Conservation (phyloP, 305 asterid species). For the Fraxinus albicans region DNA sequence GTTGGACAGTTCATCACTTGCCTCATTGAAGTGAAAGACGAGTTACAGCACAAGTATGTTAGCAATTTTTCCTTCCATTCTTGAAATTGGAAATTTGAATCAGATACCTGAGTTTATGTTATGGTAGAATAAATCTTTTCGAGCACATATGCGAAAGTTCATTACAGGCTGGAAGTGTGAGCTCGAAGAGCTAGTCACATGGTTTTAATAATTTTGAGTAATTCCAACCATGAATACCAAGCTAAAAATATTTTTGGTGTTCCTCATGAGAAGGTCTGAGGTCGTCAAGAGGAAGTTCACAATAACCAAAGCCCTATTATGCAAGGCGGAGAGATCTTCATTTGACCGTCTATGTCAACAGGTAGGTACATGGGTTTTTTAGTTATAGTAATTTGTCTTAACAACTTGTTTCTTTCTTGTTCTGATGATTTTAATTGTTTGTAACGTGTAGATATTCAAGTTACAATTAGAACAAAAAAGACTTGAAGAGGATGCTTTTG, state of each 20-base stretch:
- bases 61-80: conserved; percentile 9
- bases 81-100: conserved; percentile 1
- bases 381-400: background rate
- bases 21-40: conserved; percentile 73
- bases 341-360: conserved; percentile 73
- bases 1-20: conserved; percentile 72
- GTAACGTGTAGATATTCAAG: conserved; percentile 53
- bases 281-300: conserved; percentile 63
- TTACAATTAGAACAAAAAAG: conserved; percentile 78
- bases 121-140: background rate
- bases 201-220: background rate
- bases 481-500: conserved; percentile 76
- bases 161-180: background rate
- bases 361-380: conserved; percentile 37
- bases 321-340: conserved; percentile 79
- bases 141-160: background rate
- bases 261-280: conserved; percentile 52
- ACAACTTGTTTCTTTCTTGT: background rate
- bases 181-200: background rate
- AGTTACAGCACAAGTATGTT: conserved; percentile 73
- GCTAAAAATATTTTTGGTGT: background rate
- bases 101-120: background rate
- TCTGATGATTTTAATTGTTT: conserved; percentile 8
- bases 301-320: conserved; percentile 66
- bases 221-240: background rate